These are phyloP conservation scores for Amylostereum chailletii DNA, from an alignment of 1,284 basidiomycete species.

Conservation along the genomic window DNA sequence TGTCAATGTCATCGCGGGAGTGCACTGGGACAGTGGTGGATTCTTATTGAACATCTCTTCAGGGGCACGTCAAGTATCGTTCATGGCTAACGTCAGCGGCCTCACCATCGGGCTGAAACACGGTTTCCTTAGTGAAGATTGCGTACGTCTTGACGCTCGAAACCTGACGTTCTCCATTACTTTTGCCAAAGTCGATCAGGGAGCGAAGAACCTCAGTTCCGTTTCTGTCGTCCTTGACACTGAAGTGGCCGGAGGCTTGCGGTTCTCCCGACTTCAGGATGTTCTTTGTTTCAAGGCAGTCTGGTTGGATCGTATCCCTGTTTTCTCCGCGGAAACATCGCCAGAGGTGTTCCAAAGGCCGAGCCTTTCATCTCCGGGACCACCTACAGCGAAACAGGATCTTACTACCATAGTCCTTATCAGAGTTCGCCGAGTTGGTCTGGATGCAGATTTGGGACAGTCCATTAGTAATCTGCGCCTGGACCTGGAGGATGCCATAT, in stretches of 20 bases:
- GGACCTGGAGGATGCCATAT: slow-evolving; percentile 48
- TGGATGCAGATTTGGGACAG: slow-evolving; percentile 74
- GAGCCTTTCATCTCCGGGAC: slow-evolving; percentile 9
- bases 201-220: slow-evolving; percentile 37
- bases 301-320: slow-evolving; percentile 79
- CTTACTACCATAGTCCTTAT: slow-evolving; percentile 56
- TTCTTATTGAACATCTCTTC: slow-evolving; percentile 75
- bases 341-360: slow-evolving; percentile 28
- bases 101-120: slow-evolving; percentile 74
- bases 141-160: slow-evolving; percentile 64
- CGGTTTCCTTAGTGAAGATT: slow-evolving; percentile 74
- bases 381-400: slow-evolving; percentile 27
- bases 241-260: slow-evolving; percentile 63
- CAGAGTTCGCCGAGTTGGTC: slow-evolving; percentile 60
- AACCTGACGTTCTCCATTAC: slow-evolving; percentile 69
- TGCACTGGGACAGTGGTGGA: slow-evolving; percentile 89
- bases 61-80: slow-evolving; percentile 57
- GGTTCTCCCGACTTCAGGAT: slow-evolving; percentile 78
- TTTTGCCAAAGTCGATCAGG: slow-evolving; percentile 41
- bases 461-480: slow-evolving; percentile 60
- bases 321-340: slow-evolving; percentile 28
- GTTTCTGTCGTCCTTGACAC: slow-evolving; percentile 70
- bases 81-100: slow-evolving; percentile 74
- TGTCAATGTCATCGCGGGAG: slow-evolving; percentile 77
- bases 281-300: slow-evolving; percentile 86